Percentiles rank a stretch among this genome's conserved stretches.
Conservation (phyloP, 441 rosid species). For the Sinapis alba region DNA sequence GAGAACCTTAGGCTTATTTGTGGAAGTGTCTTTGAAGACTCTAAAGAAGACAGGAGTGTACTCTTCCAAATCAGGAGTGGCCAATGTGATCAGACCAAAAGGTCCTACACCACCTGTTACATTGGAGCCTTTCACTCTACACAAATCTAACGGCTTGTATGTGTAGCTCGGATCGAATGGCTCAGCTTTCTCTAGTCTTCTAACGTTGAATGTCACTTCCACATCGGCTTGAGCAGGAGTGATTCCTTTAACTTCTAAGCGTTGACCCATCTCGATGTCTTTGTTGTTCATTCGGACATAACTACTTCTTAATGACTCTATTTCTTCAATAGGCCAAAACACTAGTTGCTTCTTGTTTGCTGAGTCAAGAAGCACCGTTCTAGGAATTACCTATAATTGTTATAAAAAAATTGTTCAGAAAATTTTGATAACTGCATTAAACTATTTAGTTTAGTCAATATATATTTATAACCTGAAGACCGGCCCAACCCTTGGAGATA, state of each 20-base stretch:
- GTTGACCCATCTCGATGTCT: slow-evolving; percentile 48
- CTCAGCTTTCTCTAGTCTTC: slow-evolving; percentile 64
- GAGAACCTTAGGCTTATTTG: slow-evolving; percentile 56
- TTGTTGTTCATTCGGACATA: slow-evolving; percentile 41
- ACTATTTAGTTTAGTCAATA: neutral
- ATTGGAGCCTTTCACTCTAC: slow-evolving; percentile 48
- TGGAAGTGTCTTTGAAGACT: slow-evolving; percentile 49
- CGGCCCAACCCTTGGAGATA: slow-evolving; percentile 76
- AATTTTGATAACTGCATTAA: neutral
- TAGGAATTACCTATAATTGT: slow-evolving; percentile 58
- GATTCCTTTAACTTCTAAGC: slow-evolving; percentile 57
- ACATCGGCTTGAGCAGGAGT: slow-evolving; percentile 87
- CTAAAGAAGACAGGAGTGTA: slow-evolving; percentile 82
- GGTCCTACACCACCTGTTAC: slow-evolving; percentile 71
- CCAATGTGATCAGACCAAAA: slow-evolving; percentile 77
- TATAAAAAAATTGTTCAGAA: neutral
- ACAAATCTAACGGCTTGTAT: slow-evolving; percentile 54
- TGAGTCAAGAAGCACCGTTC: slow-evolving; percentile 64
- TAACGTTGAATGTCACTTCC: slow-evolving; percentile 63
- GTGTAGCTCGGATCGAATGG: slow-evolving; percentile 60
- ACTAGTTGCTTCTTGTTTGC: slow-evolving; percentile 54
- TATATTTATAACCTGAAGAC: slow-evolving; percentile 69
- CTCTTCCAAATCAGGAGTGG: slow-evolving; percentile 62
- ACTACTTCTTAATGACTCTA: slow-evolving; percentile 47
- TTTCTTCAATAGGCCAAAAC: slow-evolving; percentile 76